phyloP scores from a whole-genome alignment of 2,329 filamentous ascomycete species.

The Ilyonectria destructans region DNA sequence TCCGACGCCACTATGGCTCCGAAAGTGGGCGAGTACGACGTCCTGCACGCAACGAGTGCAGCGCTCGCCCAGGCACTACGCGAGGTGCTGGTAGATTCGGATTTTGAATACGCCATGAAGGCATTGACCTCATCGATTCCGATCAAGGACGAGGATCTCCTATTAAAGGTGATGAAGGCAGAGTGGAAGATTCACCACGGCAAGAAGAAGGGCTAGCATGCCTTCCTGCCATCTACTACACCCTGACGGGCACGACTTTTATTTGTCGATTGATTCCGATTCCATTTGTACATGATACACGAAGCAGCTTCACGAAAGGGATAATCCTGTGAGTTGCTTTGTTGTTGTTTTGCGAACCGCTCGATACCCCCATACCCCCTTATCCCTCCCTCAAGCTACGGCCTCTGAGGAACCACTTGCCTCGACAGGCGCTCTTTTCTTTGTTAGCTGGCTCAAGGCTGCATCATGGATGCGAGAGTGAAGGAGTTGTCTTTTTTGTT shows the following conservation, averaged over 20 bases:
- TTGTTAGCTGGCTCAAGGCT: constrained; percentile 38
- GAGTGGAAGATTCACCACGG: constrained; percentile 83
- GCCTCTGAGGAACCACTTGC: constrained; percentile 46
- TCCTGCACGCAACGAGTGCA: constrained; percentile 91
- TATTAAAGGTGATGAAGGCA: constrained; percentile 91
- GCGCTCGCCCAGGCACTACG: constrained; percentile 92
- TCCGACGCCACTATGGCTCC: constrained; percentile 39
- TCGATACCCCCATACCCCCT: constrained; percentile 43
- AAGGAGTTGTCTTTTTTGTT: constrained; percentile 44
- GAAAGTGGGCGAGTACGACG: constrained; percentile 75
- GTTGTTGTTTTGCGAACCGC: constrained; percentile 42
- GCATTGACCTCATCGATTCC: constrained; percentile 94
- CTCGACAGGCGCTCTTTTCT: constrained; percentile 45
- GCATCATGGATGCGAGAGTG: constrained; percentile 41
- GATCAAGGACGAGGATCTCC: constrained; percentile 91
- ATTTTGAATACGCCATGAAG: constrained; percentile 99
- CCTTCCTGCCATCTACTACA: constrained; percentile 46
- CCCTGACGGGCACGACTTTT: constrained; percentile 34
- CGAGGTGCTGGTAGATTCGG: constrained; percentile 90
- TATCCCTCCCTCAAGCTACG: constrained; percentile 37
- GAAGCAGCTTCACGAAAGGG: constrained; percentile 43
- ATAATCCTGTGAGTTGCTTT: constrained; percentile 38
- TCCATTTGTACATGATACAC: constrained; percentile 39
- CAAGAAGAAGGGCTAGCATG: constrained; percentile 61
- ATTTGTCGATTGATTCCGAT: constrained; percentile 37